A percentile compares a stretch with the other conserved stretches of the same genome.
phyloP scores from a whole-genome alignment of 2,329 filamentous ascomycete species.

The Penicillium sp. region DNA sequence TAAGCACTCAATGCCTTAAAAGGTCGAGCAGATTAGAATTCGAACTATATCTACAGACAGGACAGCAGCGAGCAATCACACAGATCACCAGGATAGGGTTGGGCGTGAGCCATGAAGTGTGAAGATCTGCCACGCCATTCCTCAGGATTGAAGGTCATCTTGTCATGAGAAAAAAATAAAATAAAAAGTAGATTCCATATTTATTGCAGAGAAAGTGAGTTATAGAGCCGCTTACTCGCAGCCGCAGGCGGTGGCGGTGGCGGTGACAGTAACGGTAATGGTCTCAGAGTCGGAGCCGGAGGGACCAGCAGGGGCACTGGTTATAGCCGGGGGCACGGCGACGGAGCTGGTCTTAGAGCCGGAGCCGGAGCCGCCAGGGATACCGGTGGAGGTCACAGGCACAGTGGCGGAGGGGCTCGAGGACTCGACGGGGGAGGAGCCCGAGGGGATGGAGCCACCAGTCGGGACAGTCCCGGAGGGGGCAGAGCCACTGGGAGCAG shows the following conservation, averaged over 20 bases:
- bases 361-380: conserved; percentile 7
- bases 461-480: conserved; percentile 1
- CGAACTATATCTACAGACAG: conserved; percentile 35
- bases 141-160: conserved; percentile 18
- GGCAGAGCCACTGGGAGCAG: conserved; percentile 3
- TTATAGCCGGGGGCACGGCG: conserved; percentile 15
- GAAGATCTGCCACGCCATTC: conserved; percentile 22
- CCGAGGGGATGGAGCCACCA: conserved; percentile 6
- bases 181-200: conserved; percentile 1
- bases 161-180: conserved; percentile 14
- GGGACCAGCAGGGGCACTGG: conserved; percentile 13
- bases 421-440: neutral
- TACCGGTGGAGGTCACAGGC: neutral
- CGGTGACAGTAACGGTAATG: conserved; percentile 16
- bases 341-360: conserved; percentile 4
- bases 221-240: conserved; percentile 19
- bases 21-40: conserved; percentile 27
- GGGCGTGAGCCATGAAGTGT: conserved; percentile 6
- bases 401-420: neutral
- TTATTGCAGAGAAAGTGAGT: neutral
- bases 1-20: conserved; percentile 5
- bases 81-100: neutral
- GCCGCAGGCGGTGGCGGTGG: conserved; percentile 26
- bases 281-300: conserved; percentile 15
- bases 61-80: conserved; percentile 3